These are phyloP conservation scores for Tylopilus felleus DNA, from an alignment of 768 basidiomycete species.

Conservation along the genomic window DNA sequence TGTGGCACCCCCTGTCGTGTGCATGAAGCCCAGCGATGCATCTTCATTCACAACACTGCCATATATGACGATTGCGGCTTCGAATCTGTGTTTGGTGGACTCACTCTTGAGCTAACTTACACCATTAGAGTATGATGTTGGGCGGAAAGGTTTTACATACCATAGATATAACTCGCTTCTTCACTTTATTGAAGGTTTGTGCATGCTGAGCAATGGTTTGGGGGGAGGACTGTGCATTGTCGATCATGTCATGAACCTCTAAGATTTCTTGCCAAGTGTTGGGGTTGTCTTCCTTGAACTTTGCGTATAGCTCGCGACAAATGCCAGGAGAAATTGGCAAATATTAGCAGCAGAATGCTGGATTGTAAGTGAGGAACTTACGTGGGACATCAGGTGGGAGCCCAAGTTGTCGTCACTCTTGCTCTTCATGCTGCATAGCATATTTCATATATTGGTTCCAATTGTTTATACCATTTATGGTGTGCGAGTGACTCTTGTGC, in stretches of 20 bases:
- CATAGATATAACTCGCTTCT: neutral
- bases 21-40: neutral
- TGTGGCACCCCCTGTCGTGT: neutral
- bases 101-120: neutral
- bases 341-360: no score
- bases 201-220: neutral
- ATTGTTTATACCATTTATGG: neutral
- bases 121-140: no score
- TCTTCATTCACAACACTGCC: constrained; percentile 1
- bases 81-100: neutral
- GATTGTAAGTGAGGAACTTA: no score
- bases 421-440: neutral
- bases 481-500: neutral
- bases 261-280: constrained; percentile 6
- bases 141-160: neutral
- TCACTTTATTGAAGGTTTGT: neutral
- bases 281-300: constrained; percentile 6
- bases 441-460: constrained; percentile 7
- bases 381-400: neutral
- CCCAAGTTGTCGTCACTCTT: constrained; percentile 5
- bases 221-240: neutral
- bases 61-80: constrained; percentile 4
- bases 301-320: neutral
- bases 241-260: neutral
- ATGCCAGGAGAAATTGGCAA: neutral